Percentiles rank a stretch among this genome's conserved stretches.
Evolutionary conservation across 805 yeast species (phyloP).

Genomic region (Metschnikowia cerradonensis): DNA sequence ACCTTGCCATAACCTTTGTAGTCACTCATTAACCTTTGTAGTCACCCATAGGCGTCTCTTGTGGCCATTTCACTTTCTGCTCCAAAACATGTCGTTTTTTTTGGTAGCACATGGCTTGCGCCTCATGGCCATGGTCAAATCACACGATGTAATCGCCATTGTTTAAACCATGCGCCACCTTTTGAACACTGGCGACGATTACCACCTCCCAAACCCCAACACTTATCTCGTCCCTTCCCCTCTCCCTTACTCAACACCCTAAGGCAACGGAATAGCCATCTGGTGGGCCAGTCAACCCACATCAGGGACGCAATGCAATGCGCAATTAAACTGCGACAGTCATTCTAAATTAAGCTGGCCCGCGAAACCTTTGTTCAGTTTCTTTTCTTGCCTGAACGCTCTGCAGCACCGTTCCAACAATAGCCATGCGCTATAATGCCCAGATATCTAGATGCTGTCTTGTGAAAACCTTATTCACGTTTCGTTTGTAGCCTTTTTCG

Average conservation of each 20-base stretch:
- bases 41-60: no score
- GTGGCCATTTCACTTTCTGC: no score
- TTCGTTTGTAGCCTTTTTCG: not conserved
- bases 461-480: not conserved
- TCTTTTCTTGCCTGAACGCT: constrained; percentile 1
- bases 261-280: not conserved
- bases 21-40: no score
- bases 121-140: not conserved
- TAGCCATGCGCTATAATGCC: not conserved
- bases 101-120: not conserved
- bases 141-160: not conserved
- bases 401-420: not conserved
- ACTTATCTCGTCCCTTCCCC: not conserved
- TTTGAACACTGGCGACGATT: no score
- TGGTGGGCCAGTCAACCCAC: not conserved
- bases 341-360: constrained; percentile 1
- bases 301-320: constrained; percentile 2
- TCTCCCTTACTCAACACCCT: no score
- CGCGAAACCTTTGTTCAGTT: not conserved
- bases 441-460: not conserved
- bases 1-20: no score
- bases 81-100: no score
- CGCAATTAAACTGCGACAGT: constrained; percentile 2
- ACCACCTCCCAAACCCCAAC: no score
- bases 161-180: not conserved